Evolutionary conservation across 345 rosid genomes (phyloP).

Genomic region (Brassica rapa): DNA sequence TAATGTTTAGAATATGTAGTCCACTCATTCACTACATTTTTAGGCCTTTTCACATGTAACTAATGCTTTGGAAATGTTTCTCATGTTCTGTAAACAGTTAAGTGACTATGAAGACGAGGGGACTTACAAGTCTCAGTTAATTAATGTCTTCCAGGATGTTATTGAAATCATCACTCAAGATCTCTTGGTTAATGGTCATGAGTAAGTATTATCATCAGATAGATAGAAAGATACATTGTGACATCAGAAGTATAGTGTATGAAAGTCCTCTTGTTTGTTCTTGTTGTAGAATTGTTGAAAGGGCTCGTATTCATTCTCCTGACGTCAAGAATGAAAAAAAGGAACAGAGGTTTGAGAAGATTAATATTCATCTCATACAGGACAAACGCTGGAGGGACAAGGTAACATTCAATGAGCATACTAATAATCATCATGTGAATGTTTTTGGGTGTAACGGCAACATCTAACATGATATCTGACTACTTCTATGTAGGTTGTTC

Average conservation of each 20-base stretch:
- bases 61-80: slow-evolving; percentile 24
- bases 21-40: slow-evolving; percentile 2
- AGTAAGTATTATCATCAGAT: slow-evolving; percentile 57
- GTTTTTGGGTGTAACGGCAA: not conserved
- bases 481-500: slow-evolving; percentile 51
- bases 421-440: not conserved
- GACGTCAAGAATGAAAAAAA: slow-evolving; percentile 38
- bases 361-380: slow-evolving; percentile 41
- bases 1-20: slow-evolving; percentile 28
- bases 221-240: slow-evolving; percentile 16
- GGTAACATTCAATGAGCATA: slow-evolving; percentile 47
- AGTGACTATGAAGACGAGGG: slow-evolving; percentile 48
- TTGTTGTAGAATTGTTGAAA: slow-evolving; percentile 58
- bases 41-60: not conserved
- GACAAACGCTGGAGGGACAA: slow-evolving; percentile 61
- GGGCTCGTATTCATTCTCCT: slow-evolving; percentile 29
- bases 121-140: slow-evolving; percentile 61
- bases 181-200: slow-evolving; percentile 64
- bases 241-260: slow-evolving; percentile 13
- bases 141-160: slow-evolving; percentile 86
- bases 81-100: slow-evolving; percentile 49
- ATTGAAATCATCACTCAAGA: slow-evolving; percentile 80
- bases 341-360: slow-evolving; percentile 80
- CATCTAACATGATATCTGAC: slow-evolving; percentile 18
- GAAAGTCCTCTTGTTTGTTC: slow-evolving; percentile 20